phyloP scores from a whole-genome alignment of 257 asterid species.

The Rhazya stricta region DNA sequence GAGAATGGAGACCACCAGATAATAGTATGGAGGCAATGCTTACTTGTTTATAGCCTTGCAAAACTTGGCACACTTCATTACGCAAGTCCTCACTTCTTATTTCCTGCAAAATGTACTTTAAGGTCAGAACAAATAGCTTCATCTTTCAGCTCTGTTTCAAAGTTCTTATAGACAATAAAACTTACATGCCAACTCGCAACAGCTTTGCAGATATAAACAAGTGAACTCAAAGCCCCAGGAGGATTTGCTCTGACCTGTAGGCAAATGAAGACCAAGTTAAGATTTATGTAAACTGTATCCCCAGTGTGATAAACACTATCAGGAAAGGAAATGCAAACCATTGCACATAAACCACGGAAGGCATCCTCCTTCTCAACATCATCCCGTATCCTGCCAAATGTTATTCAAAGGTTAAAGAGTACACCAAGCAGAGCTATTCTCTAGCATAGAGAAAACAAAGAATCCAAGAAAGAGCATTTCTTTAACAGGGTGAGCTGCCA shows the following conservation, averaged over 20 bases:
- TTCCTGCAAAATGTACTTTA: slow-evolving; percentile 45
- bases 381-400: slow-evolving; percentile 81
- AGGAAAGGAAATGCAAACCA: slow-evolving; percentile 44
- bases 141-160: background rate
- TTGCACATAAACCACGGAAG: slow-evolving; percentile 87
- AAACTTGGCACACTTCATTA: slow-evolving; percentile 82
- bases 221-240: slow-evolving; percentile 76
- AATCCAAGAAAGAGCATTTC: background rate
- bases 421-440: background rate
- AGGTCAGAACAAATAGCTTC: slow-evolving; percentile 10
- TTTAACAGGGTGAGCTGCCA: background rate
- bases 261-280: slow-evolving; percentile 21
- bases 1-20: background rate
- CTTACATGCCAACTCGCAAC: slow-evolving; percentile 99
- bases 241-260: slow-evolving; percentile 87
- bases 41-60: slow-evolving; percentile 91
- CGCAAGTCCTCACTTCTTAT: slow-evolving; percentile 85
- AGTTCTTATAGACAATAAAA: background rate
- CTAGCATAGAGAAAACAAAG: background rate
- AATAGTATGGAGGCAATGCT: slow-evolving; percentile 21
- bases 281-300: background rate
- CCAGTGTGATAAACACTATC: background rate
- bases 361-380: slow-evolving; percentile 97
- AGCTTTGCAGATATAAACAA: slow-evolving; percentile 76
- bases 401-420: background rate